These are phyloP conservation scores for Sarocladium strictum DNA, from an alignment of 2,329 filamentous ascomycete genomes.

Conservation along the genomic window DNA sequence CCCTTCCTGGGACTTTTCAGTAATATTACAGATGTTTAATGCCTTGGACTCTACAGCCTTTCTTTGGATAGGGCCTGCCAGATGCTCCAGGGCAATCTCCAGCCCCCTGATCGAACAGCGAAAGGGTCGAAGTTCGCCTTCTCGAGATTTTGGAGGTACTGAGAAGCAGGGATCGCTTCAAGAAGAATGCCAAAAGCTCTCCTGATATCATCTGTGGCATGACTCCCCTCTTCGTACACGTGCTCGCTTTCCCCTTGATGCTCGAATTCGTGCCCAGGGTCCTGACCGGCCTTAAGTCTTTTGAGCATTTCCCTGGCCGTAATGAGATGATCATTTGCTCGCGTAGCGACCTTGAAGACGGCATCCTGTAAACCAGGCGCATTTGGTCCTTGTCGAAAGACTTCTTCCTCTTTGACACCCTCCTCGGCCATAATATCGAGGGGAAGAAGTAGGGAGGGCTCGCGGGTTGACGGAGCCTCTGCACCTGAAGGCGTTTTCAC, in stretches of 20 bases:
- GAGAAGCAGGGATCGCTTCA: constrained; percentile 68
- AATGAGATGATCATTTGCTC: constrained; percentile 92
- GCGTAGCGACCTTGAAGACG: constrained; percentile 84
- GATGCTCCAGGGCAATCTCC: constrained; percentile 79
- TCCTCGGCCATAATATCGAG: constrained; percentile 83
- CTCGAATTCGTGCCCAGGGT: constrained; percentile 82
- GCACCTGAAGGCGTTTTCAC: constrained; percentile 35
- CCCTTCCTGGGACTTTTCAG: too few relatives aligned
- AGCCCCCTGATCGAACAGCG: constrained; percentile 56
- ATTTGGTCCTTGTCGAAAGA: constrained; percentile 72
- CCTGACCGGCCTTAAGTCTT: constrained; percentile 66
- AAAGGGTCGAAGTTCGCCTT: constrained; percentile 77
- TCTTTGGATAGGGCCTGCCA: constrained; percentile 48
- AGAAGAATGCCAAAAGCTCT: constrained; percentile 68
- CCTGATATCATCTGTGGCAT: constrained; percentile 23
- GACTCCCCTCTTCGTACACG: constrained; percentile 30
- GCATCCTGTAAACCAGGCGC: constrained; percentile 81
- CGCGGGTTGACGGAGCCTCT: constrained; percentile 29
- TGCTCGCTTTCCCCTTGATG: constrained; percentile 72
- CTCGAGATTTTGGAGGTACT: constrained; percentile 76
- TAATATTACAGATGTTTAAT: not conserved
- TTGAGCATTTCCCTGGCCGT: constrained; percentile 88
- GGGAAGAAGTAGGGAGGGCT: constrained; percentile 65
- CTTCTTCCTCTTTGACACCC: constrained; percentile 79
- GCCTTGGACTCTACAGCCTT: constrained; percentile 30